Evolutionary conservation across 1,139 yeast species (phyloP), one percentile per base, ranked within the genome.

Genomic region (Yamadazyma blattariae): DNA sequence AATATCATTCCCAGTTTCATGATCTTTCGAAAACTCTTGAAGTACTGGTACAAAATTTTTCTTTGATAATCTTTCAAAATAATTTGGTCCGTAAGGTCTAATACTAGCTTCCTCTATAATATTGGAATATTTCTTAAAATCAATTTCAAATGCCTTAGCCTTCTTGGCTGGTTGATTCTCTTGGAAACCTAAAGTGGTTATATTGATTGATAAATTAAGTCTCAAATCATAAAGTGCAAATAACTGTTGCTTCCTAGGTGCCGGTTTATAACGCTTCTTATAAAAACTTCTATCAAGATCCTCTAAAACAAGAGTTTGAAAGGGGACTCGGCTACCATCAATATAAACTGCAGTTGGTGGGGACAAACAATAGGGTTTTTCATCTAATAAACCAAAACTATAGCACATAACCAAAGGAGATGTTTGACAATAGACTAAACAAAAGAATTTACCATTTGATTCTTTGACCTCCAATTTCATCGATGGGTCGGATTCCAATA

Each of bases 401-500:
- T 65, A 63, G 1, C 69, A 59, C 21, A 75, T 52, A 4, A 68
- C 54, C 9, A 74, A 47, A 0, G 75, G 74, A 8, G 61, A 54
- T 2, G 59, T 42, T 40, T 64, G 70, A 0, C 82, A 75, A 37
- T 65, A 59, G 0, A 75, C 38, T 12, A 65, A 39, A 18, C 76
- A 68, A 22, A 58, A 39, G 34, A 55, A 61, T 4, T 50, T 41
- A 4, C 48, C 50, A 30, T 57, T 27, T 5, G 44, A 33, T 19
- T 44, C 38, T 13, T 46, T 40, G 1, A 71, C 57, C 1, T 61
- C 42, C 30, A 84, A 42, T 39, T 58, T 63, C 40, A 80, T 47
- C 0, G 89, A 71, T 1, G 77, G 74, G 46, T 87, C 95, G 0
- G 52, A 40, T 9, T 73, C 68, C 30, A 71, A 68, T 30, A 82